phyloP scores from a whole-genome alignment of 2,329 filamentous ascomycete species.

The Pezicula neosporulosa region DNA sequence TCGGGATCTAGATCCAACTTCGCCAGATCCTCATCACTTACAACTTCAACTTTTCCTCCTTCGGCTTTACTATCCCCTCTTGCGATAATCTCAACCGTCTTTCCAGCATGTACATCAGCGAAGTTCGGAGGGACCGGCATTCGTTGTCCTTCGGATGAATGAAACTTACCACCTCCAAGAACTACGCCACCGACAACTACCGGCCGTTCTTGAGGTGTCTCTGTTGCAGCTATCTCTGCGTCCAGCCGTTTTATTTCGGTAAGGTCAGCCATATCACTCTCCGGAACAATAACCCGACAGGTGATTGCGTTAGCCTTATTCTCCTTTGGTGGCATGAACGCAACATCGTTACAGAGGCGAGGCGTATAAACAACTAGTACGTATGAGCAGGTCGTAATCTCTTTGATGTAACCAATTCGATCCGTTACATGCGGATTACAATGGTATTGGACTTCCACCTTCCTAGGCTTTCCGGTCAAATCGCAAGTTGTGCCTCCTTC shows the following conservation, averaged over 20 bases:
- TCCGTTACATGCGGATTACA: constrained; percentile 63
- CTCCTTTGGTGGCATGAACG: constrained; percentile 65
- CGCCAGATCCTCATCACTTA: constrained; percentile 64
- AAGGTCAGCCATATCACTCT: constrained; percentile 26
- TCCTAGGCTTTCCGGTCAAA: constrained; percentile 63
- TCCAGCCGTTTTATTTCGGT: too few species aligned
- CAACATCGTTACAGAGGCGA: constrained; percentile 71
- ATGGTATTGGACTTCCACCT: constrained; percentile 59
- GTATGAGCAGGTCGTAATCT: constrained; percentile 68
- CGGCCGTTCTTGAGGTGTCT: too few species aligned
- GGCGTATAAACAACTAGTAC: constrained; percentile 73
- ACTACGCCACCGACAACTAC: background rate
- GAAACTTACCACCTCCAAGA: background rate
- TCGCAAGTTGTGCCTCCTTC: constrained; percentile 66
- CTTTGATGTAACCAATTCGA: constrained; percentile 70
- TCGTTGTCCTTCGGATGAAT: background rate
- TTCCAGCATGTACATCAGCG: constrained; percentile 38
- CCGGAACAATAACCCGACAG: constrained; percentile 56
- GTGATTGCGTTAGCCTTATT: constrained; percentile 59
- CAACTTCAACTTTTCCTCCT: constrained; percentile 13
- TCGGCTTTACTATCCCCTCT: constrained; percentile 13
- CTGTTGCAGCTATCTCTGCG: too few species aligned
- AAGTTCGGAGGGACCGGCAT: constrained; percentile 29
- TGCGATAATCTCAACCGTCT: constrained; percentile 4
- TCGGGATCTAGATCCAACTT: constrained; percentile 51